Percentiles rank a stretch among this genome's conserved stretches.
These are phyloP conservation scores for Drechslerella dactyloides DNA, from an alignment of 2,329 filamentous ascomycete species.

Conservation along the genomic window DNA sequence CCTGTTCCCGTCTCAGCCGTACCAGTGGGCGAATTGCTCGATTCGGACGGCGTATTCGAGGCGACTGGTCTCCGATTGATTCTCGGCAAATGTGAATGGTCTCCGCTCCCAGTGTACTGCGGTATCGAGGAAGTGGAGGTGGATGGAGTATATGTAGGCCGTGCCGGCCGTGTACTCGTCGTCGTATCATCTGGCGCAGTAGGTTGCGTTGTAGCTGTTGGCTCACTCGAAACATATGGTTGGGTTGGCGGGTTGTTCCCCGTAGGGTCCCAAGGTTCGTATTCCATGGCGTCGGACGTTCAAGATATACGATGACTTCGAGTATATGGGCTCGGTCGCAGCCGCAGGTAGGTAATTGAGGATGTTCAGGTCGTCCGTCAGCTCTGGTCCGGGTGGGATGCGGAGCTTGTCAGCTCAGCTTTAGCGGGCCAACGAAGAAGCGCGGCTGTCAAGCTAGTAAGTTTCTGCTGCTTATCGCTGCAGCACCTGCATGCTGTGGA, in stretches of 20 bases:
- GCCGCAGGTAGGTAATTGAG: constrained; percentile 22
- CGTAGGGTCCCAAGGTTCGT: constrained; percentile 49
- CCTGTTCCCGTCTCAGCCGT: constrained; percentile 43
- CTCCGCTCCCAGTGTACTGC: constrained; percentile 45
- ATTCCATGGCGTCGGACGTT: constrained; percentile 27
- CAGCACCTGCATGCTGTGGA: constrained; percentile 34
- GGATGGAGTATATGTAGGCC: constrained; percentile 50
- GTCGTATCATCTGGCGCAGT: constrained; percentile 29
- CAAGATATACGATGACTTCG: neutral
- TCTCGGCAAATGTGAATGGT: constrained; percentile 43
- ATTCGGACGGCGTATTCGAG: constrained; percentile 47
- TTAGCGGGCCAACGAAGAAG: constrained; percentile 13
- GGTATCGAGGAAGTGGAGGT: constrained; percentile 46
- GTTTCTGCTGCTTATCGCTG: constrained; percentile 43
- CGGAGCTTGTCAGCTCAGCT: constrained; percentile 13
- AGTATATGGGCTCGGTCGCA: neutral
- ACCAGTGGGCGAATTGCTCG: constrained; percentile 46
- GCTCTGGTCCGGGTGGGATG: constrained; percentile 11
- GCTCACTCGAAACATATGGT: constrained; percentile 48
- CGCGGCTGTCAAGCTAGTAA: constrained; percentile 32
- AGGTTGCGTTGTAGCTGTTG: constrained; percentile 49
- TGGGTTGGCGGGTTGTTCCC: constrained; percentile 37
- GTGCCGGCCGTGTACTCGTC: constrained; percentile 22
- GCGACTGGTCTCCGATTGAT: constrained; percentile 38
- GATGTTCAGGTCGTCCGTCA: constrained; percentile 9